A percentile compares a stretch with the other conserved stretches of the same genome.
These are phyloP conservation scores for Lasiosphaeria hispida DNA, from an alignment of 495 filamentous ascomycete genomes.

Conservation along the genomic window DNA sequence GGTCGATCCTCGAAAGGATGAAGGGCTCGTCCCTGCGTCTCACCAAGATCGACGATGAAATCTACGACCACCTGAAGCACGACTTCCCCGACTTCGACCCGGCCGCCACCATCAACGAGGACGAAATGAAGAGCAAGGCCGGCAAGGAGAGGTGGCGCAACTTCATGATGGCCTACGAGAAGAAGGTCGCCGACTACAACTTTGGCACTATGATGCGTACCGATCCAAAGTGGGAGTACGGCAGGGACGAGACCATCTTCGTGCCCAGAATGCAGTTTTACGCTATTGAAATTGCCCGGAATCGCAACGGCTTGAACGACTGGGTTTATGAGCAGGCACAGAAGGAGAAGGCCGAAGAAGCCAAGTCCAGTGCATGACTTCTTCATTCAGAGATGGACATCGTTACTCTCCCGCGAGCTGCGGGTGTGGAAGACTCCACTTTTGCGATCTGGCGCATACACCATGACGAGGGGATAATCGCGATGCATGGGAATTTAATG, in stretches of 20 bases:
- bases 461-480: too few species aligned
- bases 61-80: conserved; percentile 77
- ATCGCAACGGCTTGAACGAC: conserved; percentile 85
- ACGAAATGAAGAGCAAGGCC: conserved; percentile 93
- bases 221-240: conserved; percentile 79
- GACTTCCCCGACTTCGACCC: conserved; percentile 94
- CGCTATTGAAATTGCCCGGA: conserved; percentile 91
- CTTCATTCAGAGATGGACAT: too few species aligned
- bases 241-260: conserved; percentile 88
- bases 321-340: conserved; percentile 83
- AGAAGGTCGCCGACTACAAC: conserved; percentile 92
- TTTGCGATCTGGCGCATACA: too few species aligned
- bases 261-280: conserved; percentile 97
- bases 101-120: conserved; percentile 74
- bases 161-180: conserved; percentile 92
- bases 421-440: too few species aligned
- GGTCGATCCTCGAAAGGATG: conserved; percentile 88
- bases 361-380: conserved; percentile 18
- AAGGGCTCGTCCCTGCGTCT: conserved; percentile 81
- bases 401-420: too few species aligned
- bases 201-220: conserved; percentile 89
- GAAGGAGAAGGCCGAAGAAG: conserved; percentile 27
- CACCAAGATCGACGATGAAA: conserved; percentile 92
- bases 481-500: too few species aligned
- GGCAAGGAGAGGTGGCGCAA: conserved; percentile 96